phyloP scores from a whole-genome alignment of 2,329 filamentous ascomycete species.

The Pyricularia sp. region DNA sequence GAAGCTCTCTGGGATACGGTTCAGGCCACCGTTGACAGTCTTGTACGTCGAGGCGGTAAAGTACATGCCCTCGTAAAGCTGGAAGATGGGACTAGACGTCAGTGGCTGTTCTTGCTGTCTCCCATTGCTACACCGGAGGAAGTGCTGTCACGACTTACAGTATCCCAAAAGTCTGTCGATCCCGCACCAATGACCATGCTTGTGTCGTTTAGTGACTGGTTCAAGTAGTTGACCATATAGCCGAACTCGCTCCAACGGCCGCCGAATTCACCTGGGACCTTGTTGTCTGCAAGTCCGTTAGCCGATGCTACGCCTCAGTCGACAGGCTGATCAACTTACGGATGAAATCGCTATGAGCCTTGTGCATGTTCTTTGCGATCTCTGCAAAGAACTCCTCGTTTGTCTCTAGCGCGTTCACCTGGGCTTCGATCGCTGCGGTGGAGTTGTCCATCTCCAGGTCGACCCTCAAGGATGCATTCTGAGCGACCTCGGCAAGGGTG shows the following conservation, averaged over 20 bases:
- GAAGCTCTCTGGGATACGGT: constrained; percentile 52
- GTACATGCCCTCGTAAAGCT: constrained; percentile 47
- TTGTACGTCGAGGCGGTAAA: constrained; percentile 49
- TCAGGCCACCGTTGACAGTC: constrained; percentile 51
- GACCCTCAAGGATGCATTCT: constrained; percentile 30
- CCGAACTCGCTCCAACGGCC: constrained; percentile 58
- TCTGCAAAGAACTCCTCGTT: constrained; percentile 22
- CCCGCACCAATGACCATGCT: constrained; percentile 36
- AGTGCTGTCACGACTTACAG: constrained; percentile 14
- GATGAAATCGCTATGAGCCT: constrained; percentile 31
- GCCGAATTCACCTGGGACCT: constrained; percentile 29
- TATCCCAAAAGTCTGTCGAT: constrained; percentile 36
- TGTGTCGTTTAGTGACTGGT: constrained; percentile 41
- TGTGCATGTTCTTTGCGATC: constrained; percentile 32
- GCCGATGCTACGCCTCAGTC: not conserved
- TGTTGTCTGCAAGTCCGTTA: constrained; percentile 4
- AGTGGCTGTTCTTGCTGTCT: not conserved
- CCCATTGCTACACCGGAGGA: not conserved
- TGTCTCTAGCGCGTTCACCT: constrained; percentile 20
- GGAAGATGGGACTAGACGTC: not conserved
- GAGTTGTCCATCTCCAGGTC: constrained; percentile 22
- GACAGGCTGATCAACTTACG: constrained; percentile 10
- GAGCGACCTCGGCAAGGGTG: constrained; percentile 34
- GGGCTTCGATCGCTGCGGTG: constrained; percentile 21
- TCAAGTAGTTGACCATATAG: constrained; percentile 51